Evolutionary conservation across 768 basidiomycete species (phyloP).

Genomic region (Daedaleopsis sinensis): DNA sequence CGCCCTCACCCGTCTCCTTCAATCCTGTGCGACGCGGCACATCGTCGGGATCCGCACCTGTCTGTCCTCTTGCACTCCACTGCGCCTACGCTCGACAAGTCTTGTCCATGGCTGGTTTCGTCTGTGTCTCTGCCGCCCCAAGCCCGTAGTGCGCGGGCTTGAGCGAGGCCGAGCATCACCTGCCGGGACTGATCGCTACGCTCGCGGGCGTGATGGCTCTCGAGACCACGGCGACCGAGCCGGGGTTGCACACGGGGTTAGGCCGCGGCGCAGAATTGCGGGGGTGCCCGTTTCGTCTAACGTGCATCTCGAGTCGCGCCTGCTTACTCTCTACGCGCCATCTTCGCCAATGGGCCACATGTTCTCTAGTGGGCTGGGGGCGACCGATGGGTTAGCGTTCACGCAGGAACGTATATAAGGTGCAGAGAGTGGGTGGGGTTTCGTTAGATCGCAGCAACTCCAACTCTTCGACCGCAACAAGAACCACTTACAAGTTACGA

Average conservation of each 20-base stretch:
- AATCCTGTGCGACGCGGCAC: conserved; percentile 10
- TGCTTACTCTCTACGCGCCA: not conserved
- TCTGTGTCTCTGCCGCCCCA: not conserved
- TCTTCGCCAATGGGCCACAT: not conserved
- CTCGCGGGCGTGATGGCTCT: not conserved
- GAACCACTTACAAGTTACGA: not conserved
- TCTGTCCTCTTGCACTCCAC: not conserved
- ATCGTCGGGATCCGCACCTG: conserved; percentile 8
- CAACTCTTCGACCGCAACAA: not conserved
- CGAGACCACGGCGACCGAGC: not conserved
- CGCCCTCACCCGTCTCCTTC: not conserved
- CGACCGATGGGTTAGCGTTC: not conserved
- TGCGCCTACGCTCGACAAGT: not conserved
- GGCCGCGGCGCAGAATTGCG: not conserved
- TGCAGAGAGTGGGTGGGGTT: not conserved
- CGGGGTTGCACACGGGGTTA: not conserved
- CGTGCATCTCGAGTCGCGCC: not conserved
- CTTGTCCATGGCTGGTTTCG: not conserved
- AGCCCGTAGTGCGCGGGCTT: not conserved
- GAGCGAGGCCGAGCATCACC: no score
- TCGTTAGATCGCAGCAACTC: not conserved
- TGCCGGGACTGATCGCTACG: not conserved
- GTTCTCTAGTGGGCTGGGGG: not conserved
- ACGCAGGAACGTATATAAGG: not conserved
- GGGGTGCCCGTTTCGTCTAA: not conserved